A percentile compares a stretch with the other conserved stretches of the same genome.
These are phyloP conservation scores for Cladophialophora chaetospira DNA, from an alignment of 2,329 filamentous ascomycete genomes.

Conservation along the genomic window DNA sequence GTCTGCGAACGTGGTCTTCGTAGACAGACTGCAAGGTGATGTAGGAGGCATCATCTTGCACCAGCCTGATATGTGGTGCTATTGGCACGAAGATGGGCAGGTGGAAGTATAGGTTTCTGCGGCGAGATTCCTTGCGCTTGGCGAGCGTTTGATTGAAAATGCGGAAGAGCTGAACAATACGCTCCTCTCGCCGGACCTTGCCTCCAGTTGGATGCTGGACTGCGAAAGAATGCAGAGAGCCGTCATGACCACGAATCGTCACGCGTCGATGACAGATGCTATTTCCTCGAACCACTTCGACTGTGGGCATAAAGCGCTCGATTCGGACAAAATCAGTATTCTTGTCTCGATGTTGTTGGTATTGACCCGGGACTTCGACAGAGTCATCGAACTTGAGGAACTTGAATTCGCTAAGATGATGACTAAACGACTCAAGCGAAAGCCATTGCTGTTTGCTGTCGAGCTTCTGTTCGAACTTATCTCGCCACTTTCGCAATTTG, in stretches of 20 bases:
- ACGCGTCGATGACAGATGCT: constrained; percentile 89
- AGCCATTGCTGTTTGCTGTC: constrained; percentile 75
- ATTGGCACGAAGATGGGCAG: constrained; percentile 94
- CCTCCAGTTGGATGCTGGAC: constrained; percentile 93
- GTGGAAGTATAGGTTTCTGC: constrained; percentile 93
- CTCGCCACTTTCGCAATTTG: constrained; percentile 91
- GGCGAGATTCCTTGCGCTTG: constrained; percentile 92
- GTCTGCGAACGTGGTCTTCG: constrained; percentile 87
- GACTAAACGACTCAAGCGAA: constrained; percentile 81
- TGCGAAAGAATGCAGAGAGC: constrained; percentile 93
- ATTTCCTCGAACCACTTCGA: constrained; percentile 88
- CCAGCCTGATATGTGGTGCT: constrained; percentile 89
- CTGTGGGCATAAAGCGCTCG: constrained; percentile 91
- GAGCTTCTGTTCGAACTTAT: constrained; percentile 96
- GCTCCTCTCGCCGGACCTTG: constrained; percentile 90
- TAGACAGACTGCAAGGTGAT: constrained; percentile 93
- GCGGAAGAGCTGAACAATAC: constrained; percentile 92
- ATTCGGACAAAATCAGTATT: constrained; percentile 98
- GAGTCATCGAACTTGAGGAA: constrained; percentile 95
- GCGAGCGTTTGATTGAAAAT: constrained; percentile 92
- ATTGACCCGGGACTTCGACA: constrained; percentile 95
- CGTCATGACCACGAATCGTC: constrained; percentile 96
- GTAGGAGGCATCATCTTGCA: constrained; percentile 93
- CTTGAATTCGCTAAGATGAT: constrained; percentile 91
- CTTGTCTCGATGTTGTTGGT: constrained; percentile 96